Base-by-base conservation (phyloP, 345 rosid genomes). In the Aquilaria yunnanensis region DNA sequence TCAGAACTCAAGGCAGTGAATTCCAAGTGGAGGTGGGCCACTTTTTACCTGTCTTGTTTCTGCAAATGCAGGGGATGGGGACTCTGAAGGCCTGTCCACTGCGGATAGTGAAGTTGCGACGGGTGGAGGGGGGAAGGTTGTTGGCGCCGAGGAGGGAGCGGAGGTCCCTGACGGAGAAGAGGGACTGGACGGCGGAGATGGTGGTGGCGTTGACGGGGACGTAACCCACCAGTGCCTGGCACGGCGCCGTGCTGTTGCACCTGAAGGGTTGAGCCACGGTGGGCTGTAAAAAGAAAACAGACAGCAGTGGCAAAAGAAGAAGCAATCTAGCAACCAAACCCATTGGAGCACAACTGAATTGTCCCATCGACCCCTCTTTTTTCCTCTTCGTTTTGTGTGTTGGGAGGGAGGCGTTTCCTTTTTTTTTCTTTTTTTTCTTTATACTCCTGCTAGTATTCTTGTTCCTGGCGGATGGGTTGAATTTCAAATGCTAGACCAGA, bases 21-120 rank as follows among this genome's bases (percentile, higher is more conserved):
- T 9, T 13, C 8, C 32, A 54, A 54, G 10, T 50, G 11, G 57
- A 54, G 10, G 32, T 12, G 62, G 23, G 23, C 23, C 23, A 23
- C 23, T 23, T 23, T 23, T 23, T 64, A 0, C 92, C 92, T 31
- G 80, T 77, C 70, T 78, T 78, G 68, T 79, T 78, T 29, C 73
- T 73, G 77, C 96, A 89, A 32, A 53, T 29, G 67, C 96, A 89
- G 32, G 83, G 70, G 80, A 89, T 71, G 48, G 92, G 92, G 70
- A 89, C 60, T 14, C 56, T 53, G 51, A 85, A 29, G 68, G 72
- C 60, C 54, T 77, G 66, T 60, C 64, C 52, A 1, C 65, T 62
- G 33, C 46, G 43, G 16, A 75, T 61, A 13, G 2, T 46, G 11
- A 14, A 47, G 74, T 10, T 47, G 46, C 70, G 65, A 13, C 43